A percentile compares a stretch with the other conserved stretches of the same genome.
phyloP scores from a whole-genome alignment of 768 basidiomycete species.

The Trichaptum fuscoviolaceum region DNA sequence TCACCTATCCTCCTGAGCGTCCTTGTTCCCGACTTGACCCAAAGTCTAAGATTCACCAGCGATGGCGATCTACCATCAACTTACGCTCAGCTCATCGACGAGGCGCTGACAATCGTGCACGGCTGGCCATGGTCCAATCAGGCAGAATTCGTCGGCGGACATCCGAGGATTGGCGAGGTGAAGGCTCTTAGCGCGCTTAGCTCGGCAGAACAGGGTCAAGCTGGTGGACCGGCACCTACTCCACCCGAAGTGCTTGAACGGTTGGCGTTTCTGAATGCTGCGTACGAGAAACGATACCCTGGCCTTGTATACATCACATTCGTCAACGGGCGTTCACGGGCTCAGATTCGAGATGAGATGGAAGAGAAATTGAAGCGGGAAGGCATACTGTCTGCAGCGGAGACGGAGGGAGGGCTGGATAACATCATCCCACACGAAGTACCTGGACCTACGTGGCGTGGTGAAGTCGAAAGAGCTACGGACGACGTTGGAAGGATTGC shows the following conservation, averaged over 20 bases:
- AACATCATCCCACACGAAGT: slow-evolving; percentile 33
- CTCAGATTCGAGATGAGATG: slow-evolving; percentile 47
- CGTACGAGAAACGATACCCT: slow-evolving; percentile 70
- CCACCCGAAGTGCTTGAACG: slow-evolving; percentile 70
- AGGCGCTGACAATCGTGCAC: slow-evolving; percentile 42
- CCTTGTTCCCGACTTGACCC: slow-evolving; percentile 50
- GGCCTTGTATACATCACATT: slow-evolving; percentile 88
- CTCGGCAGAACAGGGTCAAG: slow-evolving; percentile 66
- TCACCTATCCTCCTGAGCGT: slow-evolving; percentile 49
- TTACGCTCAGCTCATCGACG: slow-evolving; percentile 54
- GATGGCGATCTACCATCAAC: slow-evolving; percentile 23
- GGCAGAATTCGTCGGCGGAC: slow-evolving; percentile 70
- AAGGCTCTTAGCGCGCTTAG: slow-evolving; percentile 71
- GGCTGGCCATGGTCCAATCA: slow-evolving; percentile 46
- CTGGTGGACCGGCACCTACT: slow-evolving; percentile 23
- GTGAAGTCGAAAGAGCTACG: slow-evolving; percentile 69
- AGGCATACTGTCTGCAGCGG: neutral
- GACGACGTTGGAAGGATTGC: slow-evolving; percentile 73
- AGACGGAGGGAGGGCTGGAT: slow-evolving; percentile 27
- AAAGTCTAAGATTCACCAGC: neutral
- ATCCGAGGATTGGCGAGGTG: slow-evolving; percentile 86
- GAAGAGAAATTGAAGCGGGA: neutral
- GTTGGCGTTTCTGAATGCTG: slow-evolving; percentile 67
- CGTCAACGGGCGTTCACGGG: slow-evolving; percentile 77
- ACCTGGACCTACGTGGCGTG: slow-evolving; percentile 47